Conservation (phyloP, 495 filamentous ascomycete species). For the Neurospora discreta region DNA sequence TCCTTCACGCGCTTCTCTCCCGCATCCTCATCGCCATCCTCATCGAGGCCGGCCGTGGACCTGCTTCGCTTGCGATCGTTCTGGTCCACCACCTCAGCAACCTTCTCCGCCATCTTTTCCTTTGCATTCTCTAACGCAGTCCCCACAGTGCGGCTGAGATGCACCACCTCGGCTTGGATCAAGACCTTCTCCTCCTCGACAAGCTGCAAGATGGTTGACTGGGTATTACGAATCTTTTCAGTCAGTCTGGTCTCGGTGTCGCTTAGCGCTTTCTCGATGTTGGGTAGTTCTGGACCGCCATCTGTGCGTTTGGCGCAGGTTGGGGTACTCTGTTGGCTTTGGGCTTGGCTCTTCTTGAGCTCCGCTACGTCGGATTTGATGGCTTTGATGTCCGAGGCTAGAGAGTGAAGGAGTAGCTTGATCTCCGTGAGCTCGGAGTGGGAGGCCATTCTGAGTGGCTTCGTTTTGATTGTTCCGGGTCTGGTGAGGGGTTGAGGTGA, state of each 20-base stretch:
- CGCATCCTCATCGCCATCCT: not conserved
- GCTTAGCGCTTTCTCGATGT: not conserved
- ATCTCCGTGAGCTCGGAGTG: not conserved
- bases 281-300: not conserved
- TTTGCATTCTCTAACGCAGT: not conserved
- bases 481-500: too few species aligned
- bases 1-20: not conserved
- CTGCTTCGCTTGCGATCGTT: not conserved
- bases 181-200: not conserved
- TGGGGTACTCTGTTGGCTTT: not conserved
- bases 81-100: not conserved
- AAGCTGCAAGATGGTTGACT: not conserved
- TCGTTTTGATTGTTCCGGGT: not conserved
- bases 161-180: not conserved
- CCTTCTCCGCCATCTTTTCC: not conserved
- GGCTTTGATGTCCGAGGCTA: not conserved
- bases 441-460: not conserved
- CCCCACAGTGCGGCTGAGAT: not conserved
- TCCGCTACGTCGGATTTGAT: not conserved
- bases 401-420: not conserved
- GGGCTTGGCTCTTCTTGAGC: not conserved
- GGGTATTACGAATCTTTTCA: not conserved
- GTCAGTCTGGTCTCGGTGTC: not conserved
- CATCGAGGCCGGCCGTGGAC: not conserved
- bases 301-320: not conserved